Evolutionary conservation across 805 yeast species (phyloP).

Genomic region (Nakazawaea sp.): DNA sequence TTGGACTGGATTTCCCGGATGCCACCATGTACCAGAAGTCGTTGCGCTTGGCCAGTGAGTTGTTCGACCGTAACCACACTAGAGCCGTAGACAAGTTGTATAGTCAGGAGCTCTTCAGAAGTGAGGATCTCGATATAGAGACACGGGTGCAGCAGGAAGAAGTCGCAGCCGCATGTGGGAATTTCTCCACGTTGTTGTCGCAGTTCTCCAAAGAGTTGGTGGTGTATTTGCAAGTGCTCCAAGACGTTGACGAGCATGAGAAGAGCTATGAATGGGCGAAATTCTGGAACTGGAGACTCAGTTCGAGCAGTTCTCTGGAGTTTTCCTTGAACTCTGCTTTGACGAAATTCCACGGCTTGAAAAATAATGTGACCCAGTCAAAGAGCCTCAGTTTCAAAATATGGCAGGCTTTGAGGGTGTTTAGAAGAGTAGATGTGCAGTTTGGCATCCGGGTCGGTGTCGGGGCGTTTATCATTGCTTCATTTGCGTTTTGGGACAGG

Average conservation of each 20-base stretch:
- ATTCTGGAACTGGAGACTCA: slow-evolving; percentile 33
- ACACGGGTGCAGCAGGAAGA: slow-evolving; percentile 64
- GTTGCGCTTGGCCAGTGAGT: slow-evolving; percentile 41
- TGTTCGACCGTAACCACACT: slow-evolving; percentile 51
- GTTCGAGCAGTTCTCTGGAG: background rate
- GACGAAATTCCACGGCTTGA: slow-evolving; percentile 18
- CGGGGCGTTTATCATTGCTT: slow-evolving; percentile 61
- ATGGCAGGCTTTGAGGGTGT: slow-evolving; percentile 45
- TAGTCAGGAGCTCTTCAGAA: slow-evolving; percentile 42
- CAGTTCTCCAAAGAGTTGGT: slow-evolving; percentile 55
- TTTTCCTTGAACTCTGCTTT: slow-evolving; percentile 29
- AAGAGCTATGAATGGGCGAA: slow-evolving; percentile 44
- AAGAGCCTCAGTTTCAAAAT: slow-evolving; percentile 24
- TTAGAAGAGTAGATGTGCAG: slow-evolving; percentile 62
- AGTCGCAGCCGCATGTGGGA: slow-evolving; percentile 79
- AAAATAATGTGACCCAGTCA: slow-evolving; percentile 13
- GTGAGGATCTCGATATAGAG: slow-evolving; percentile 24
- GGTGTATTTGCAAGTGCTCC: slow-evolving; percentile 37
- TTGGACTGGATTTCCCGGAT: slow-evolving; percentile 29
- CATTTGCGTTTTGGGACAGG: slow-evolving; percentile 57
- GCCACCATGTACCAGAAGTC: slow-evolving; percentile 39
- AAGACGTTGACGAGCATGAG: slow-evolving; percentile 12
- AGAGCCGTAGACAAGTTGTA: slow-evolving; percentile 54
- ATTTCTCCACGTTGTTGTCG: slow-evolving; percentile 59
- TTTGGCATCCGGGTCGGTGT: slow-evolving; percentile 76